phyloP scores from a whole-genome alignment of 805 yeast species.

The Debaryomyces tyrocola region DNA sequence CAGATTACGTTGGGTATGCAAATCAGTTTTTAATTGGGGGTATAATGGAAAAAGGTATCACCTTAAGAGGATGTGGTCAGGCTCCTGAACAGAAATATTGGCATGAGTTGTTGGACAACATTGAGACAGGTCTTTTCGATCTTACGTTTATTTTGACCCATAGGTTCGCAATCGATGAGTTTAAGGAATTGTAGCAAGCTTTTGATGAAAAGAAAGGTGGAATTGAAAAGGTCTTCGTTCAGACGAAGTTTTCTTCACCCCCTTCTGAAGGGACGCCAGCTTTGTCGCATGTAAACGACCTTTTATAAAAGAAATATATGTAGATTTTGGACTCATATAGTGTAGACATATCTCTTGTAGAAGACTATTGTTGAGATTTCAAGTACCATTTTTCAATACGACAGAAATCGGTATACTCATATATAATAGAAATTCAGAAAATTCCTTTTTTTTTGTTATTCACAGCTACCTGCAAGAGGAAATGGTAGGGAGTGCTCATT shows the following conservation, averaged over 20 bases:
- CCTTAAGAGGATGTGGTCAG: not conserved
- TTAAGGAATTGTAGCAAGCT: not conserved
- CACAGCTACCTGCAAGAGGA: no score
- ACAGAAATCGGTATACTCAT: no score
- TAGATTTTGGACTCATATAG: no score
- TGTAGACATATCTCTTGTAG: no score
- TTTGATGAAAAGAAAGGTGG: slow-evolving; percentile 7
- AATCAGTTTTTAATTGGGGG: not conserved
- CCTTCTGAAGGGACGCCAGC: not conserved
- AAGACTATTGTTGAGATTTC: no score
- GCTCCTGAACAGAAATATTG: not conserved
- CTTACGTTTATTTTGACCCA: not conserved
- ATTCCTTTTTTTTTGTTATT: no score
- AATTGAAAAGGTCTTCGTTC: not conserved
- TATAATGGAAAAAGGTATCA: not conserved
- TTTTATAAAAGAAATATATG: no score
- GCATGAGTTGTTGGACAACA: not conserved
- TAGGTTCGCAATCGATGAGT: not conserved
- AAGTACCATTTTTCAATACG: no score
- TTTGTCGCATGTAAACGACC: not conserved
- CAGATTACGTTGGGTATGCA: not conserved
- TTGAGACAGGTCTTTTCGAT: not conserved
- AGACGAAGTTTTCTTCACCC: not conserved
- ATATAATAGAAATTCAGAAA: no score
- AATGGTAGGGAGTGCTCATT: no score